Conservation (phyloP, 2,329 filamentous ascomycete genomes). For the Sporothrix globosa region DNA sequence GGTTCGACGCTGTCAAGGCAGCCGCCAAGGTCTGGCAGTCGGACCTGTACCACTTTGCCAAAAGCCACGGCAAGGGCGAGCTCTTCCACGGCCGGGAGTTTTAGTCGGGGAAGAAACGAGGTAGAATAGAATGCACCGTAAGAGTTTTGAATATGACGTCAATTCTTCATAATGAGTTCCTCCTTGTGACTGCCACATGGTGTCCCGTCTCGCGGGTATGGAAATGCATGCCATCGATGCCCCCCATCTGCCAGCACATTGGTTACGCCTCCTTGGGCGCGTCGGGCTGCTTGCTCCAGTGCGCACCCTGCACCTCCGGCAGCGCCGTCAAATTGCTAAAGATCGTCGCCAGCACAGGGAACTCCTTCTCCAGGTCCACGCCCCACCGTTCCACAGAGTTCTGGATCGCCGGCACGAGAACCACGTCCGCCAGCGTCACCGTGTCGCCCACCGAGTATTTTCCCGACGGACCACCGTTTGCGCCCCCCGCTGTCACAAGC, state of each 20-base stretch:
- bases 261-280: neutral
- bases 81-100: conserved; percentile 32
- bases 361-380: conserved; percentile 53
- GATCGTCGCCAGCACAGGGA: conserved; percentile 53
- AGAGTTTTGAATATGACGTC: conserved; percentile 1
- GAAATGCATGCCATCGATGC: no score
- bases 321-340: conserved; percentile 51
- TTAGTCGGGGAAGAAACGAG: neutral
- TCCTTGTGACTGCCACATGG: neutral
- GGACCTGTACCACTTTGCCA: conserved; percentile 32
- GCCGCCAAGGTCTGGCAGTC: conserved; percentile 29
- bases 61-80: conserved; percentile 33
- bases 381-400: conserved; percentile 56
- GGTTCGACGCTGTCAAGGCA: conserved; percentile 23
- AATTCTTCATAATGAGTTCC: neutral
- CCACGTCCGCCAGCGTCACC: conserved; percentile 62
- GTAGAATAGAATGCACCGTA: neutral
- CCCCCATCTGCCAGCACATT: neutral
- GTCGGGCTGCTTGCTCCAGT: conserved; percentile 60
- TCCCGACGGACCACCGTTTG: conserved; percentile 44
- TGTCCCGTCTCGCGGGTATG: no score
- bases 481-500: conserved; percentile 41
- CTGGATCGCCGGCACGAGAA: conserved; percentile 61
- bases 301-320: conserved; percentile 55
- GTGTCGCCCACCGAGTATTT: conserved; percentile 59